Percentiles rank a stretch among this genome's conserved stretches.
Evolutionary conservation across 2,329 filamentous ascomycete genomes (phyloP).

Genomic region (Diaporthe ilicicola): DNA sequence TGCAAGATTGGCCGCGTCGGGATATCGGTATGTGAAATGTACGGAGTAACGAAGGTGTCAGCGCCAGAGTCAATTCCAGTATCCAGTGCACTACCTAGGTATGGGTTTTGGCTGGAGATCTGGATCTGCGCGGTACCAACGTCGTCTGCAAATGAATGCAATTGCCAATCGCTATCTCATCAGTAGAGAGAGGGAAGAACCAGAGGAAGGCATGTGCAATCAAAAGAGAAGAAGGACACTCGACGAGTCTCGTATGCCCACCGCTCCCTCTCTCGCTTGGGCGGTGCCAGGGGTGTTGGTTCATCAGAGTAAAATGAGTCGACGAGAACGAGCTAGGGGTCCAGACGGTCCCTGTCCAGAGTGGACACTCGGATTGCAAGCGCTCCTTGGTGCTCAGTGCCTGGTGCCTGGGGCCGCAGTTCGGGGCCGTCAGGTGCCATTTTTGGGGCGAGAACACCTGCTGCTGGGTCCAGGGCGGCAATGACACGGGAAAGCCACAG

Average conservation of each 20-base stretch:
- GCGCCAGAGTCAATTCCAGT: constrained; percentile 3
- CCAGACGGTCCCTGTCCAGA: constrained; percentile 7
- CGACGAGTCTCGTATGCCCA: constrained; percentile 22
- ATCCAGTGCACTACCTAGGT: neutral
- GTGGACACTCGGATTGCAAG: constrained; percentile 18
- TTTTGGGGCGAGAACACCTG: constrained; percentile 8
- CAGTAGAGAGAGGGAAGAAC: neutral
- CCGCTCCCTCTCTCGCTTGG: constrained; percentile 26
- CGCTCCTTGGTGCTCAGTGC: neutral
- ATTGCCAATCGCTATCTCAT: constrained; percentile 24
- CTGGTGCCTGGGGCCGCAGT: constrained; percentile 10
- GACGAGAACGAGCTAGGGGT: constrained; percentile 22
- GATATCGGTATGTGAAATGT: constrained; percentile 24
- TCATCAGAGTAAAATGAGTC: constrained; percentile 29
- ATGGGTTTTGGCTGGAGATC: constrained; percentile 11
- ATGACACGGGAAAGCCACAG: constrained; percentile 8
- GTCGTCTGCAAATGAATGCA: constrained; percentile 23
- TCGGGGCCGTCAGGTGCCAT: constrained; percentile 22
- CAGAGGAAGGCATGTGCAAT: constrained; percentile 15
- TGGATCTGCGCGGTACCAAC: constrained; percentile 19
- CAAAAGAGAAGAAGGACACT: constrained; percentile 27
- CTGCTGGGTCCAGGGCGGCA: neutral
- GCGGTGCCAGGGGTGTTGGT: constrained; percentile 20
- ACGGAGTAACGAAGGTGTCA: constrained; percentile 5
- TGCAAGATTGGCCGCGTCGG: constrained; percentile 12